Evolutionary conservation across 176 grass and related monocot genomes (phyloP).

Genomic region (Oryza australiensis): DNA sequence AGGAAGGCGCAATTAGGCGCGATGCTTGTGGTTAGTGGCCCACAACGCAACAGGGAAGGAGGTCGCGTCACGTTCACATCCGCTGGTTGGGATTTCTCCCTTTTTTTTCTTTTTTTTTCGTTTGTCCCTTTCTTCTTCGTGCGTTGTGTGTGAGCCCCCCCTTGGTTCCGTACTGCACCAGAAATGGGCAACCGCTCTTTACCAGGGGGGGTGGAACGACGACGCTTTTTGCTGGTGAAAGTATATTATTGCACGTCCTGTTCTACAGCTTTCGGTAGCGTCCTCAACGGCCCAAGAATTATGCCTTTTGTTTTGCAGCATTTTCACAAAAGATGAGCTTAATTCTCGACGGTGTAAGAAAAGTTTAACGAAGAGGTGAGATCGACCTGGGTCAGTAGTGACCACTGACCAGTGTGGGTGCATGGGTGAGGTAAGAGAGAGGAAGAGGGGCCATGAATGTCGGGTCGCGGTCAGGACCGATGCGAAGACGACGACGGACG

Average conservation of each 20-base stretch:
- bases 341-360: not conserved
- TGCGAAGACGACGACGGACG: not conserved
- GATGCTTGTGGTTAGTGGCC: too few species aligned
- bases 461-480: conserved; percentile 44
- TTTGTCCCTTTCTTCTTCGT: too few species aligned
- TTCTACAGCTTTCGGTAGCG: not conserved
- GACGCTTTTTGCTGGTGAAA: not conserved
- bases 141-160: not conserved
- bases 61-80: too few species aligned
- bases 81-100: too few species aligned
- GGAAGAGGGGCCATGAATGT: conserved; percentile 54
- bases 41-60: too few species aligned
- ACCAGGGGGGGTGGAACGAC: not conserved
- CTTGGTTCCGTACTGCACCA: conserved; percentile 2
- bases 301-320: not conserved
- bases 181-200: conserved; percentile 24
- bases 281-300: not conserved
- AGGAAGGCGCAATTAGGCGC: too few species aligned
- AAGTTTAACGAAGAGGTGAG: too few species aligned
- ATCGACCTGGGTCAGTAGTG: too few species aligned
- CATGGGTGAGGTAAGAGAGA: too few species aligned
- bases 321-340: too few species aligned
- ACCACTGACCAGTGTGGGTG: too few species aligned
- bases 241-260: not conserved
- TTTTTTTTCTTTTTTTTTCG: too few species aligned